A percentile compares a stretch with the other conserved stretches of the same genome.
phyloP scores from a whole-genome alignment of 2,329 filamentous ascomycete genomes.

The Botryotinia narcissicola region DNA sequence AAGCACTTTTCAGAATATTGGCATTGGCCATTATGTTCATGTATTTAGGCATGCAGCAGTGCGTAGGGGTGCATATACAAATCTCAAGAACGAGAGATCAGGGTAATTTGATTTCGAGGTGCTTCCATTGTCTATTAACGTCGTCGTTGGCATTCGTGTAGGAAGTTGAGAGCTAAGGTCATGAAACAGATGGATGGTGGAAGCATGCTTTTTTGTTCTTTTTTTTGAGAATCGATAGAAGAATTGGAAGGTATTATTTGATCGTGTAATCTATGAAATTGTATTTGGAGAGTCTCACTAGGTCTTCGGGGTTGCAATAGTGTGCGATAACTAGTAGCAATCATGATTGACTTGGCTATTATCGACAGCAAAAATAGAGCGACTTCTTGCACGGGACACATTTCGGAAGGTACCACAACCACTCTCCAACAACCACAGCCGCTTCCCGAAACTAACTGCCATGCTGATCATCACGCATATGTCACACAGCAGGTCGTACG shows the following conservation, averaged over 20 bases:
- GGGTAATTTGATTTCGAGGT: not conserved
- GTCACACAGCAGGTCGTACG: constrained; percentile 4
- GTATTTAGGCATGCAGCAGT: not conserved
- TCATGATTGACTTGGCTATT: not conserved
- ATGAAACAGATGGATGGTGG: not conserved
- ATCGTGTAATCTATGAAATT: not conserved
- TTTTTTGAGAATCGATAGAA: not conserved
- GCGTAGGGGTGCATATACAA: not conserved
- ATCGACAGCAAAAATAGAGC: not conserved
- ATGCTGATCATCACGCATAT: not conserved
- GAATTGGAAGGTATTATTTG: not conserved
- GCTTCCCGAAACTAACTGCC: not conserved
- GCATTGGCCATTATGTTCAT: not conserved
- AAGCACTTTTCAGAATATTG: too few species aligned
- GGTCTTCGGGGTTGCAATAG: too few species aligned
- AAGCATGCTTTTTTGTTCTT: not conserved
- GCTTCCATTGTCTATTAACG: not conserved
- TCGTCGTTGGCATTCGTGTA: not conserved
- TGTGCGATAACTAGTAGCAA: not conserved
- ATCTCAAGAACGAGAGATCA: not conserved
- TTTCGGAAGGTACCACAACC: not conserved
- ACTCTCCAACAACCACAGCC: not conserved
- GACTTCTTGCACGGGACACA: not conserved
- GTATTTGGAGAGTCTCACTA: not conserved
- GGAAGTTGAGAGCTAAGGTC: not conserved